Base-by-base conservation (phyloP, 805 yeast species). In the Starmerella bombi region DNA sequence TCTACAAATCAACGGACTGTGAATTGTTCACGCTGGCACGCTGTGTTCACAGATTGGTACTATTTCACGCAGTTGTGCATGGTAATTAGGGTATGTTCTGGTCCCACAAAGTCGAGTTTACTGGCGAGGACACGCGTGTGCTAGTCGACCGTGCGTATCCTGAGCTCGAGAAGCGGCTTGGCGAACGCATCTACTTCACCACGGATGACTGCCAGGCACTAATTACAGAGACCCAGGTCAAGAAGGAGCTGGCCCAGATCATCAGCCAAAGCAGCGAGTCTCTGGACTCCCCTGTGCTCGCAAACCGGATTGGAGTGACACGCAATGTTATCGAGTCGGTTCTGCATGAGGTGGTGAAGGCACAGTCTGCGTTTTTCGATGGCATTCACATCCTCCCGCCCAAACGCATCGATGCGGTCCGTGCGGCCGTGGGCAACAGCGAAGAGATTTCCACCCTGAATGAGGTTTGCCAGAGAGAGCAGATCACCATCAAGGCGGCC, bases 321-420 rank as follows among this genome's bases (percentile, higher is more conserved):
- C 20, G 32, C 5, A 16, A 31, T n/a, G 36, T 30, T 5, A 28
- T 41, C 6, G 63, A 62, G 37, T 61, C 60, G 9, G 18, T 17
- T 4, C 51, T 61, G 25, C 58, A 63, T 12, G 56, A 60, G 32
- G 60, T 62, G 20, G 60, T 57, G 33, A 55, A 51, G 21, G 64
- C 65, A 1, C 46, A 47, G 2, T 45, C 49, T 21, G 61, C 59
- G 30, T 43, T 63, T 30, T 38, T 19, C 21, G 45, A 37, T 15
- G 41, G 34, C 16, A 27, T 34, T 10, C 41, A 40, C n/a, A 27
- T 42, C 3, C 12, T 42, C 3, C 42, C 45, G 9, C 20, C 32
- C 5, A 15, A 25, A 4, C 19, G 16, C 14, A 33, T 42, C 17
- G 21, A 21, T 5, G 23, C 15, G 2, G 25, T 42, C 20, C 20